These are phyloP conservation scores for Nakaseomyces glabratus DNA, from an alignment of 1,139 yeast species.

Conservation along the genomic window DNA sequence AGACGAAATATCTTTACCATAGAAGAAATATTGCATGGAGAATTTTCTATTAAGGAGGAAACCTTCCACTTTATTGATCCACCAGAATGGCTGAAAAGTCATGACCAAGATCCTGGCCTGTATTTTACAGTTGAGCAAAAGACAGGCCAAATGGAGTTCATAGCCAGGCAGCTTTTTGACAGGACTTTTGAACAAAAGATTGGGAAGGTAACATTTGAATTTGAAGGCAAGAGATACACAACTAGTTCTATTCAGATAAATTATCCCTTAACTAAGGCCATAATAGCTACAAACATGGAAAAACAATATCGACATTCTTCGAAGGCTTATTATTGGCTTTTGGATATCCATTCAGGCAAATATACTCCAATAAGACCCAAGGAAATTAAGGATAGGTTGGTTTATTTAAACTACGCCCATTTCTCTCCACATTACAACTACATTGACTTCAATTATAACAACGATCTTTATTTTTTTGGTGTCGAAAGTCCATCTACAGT, in stretches of 20 bases:
- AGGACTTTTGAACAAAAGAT: constrained; percentile 13
- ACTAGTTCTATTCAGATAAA: constrained; percentile 24
- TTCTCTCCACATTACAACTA: constrained; percentile 70
- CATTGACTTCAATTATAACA: constrained; percentile 59
- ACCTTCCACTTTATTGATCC: constrained; percentile 30
- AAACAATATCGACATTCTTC: constrained; percentile 73
- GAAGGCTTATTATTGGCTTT: constrained; percentile 56
- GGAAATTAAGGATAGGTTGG: constrained; percentile 23
- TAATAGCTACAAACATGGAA: constrained; percentile 30
- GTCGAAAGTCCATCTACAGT: constrained; percentile 34
- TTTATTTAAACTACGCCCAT: constrained; percentile 41
- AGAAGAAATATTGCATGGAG: constrained; percentile 23
- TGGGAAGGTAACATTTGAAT: constrained; percentile 21
- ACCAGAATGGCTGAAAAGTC: constrained; percentile 18
- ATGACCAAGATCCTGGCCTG: constrained; percentile 33
- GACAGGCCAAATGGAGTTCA: constrained; percentile 17
- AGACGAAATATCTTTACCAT: constrained; percentile 17
- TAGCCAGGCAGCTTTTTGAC: constrained; percentile 26
- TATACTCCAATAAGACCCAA: constrained; percentile 37
- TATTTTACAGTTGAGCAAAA: constrained; percentile 21
- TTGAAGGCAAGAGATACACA: constrained; percentile 17
- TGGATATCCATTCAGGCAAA: constrained; percentile 35
- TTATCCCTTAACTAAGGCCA: constrained; percentile 25
- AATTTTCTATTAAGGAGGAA: constrained; percentile 19
- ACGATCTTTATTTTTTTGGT: constrained; percentile 49